phyloP scores from a whole-genome alignment of 2,329 filamentous ascomycete genomes.

The Penicillium crustosum region DNA sequence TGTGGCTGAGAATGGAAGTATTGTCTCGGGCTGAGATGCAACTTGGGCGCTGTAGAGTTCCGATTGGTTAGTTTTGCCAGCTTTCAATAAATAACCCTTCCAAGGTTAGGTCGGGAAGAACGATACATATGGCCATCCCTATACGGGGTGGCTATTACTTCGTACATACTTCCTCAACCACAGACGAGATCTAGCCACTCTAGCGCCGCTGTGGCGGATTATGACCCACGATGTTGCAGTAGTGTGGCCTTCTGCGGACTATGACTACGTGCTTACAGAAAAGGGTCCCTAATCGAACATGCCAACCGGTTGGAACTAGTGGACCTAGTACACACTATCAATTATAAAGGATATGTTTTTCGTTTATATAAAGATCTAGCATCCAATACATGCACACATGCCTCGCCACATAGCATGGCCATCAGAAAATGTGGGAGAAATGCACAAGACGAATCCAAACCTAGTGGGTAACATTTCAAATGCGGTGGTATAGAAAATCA shows the following conservation, averaged over 20 bases:
- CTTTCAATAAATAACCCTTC: neutral
- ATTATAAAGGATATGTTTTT: neutral
- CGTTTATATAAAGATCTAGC: constrained; percentile 3
- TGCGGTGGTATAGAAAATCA: constrained; percentile 27
- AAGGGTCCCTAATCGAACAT: neutral
- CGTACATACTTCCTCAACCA: neutral
- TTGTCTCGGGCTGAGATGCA: constrained; percentile 7
- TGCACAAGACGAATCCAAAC: constrained; percentile 11
- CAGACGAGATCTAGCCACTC: constrained; percentile 2
- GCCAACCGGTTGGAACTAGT: neutral
- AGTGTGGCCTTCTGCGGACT: neutral
- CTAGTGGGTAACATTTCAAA: constrained; percentile 13
- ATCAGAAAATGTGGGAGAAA: constrained; percentile 7
- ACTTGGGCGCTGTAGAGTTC: neutral
- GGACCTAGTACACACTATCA: neutral
- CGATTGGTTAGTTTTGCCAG: neutral
- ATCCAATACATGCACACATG: constrained; percentile 6
- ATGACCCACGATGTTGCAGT: neutral
- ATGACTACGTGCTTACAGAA: neutral
- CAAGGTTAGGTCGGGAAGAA: neutral
- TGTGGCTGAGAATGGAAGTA: neutral
- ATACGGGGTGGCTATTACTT: neutral
- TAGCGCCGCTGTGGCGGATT: constrained; percentile 5
- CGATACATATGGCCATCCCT: neutral
- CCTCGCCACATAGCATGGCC: constrained; percentile 6